Evolutionary conservation across 306 rosid species (phyloP).

Genomic region (Fragaria nilgerrensis): DNA sequence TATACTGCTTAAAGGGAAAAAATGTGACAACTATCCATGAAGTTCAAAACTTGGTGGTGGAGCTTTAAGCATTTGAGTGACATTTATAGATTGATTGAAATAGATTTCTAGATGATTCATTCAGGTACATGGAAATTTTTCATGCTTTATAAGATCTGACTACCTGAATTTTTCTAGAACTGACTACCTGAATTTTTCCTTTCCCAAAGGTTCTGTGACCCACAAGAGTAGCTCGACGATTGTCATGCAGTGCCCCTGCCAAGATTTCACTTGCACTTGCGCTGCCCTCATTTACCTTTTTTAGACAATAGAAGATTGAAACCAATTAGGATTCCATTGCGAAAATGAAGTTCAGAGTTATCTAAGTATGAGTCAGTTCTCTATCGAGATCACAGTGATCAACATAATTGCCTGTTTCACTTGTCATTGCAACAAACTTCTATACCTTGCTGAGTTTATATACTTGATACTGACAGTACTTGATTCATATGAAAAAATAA

Average conservation of each 20-base stretch:
- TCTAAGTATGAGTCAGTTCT: not conserved
- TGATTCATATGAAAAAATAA: not conserved
- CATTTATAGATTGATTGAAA: not conserved
- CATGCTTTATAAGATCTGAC: not conserved
- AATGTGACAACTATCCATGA: not conserved
- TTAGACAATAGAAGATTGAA: not conserved
- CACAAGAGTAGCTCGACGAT: slow-evolving; percentile 83
- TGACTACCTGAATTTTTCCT: slow-evolving; percentile 90
- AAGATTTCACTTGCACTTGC: slow-evolving; percentile 98
- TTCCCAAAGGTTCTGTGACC: slow-evolving; percentile 94
- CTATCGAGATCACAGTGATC: not conserved
- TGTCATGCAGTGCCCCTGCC: slow-evolving; percentile 96
- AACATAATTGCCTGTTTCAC: not conserved
- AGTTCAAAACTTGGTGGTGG: not conserved
- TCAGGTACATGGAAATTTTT: not conserved
- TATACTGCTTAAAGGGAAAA: not conserved
- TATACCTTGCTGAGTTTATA: not conserved
- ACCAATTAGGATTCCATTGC: not conserved
- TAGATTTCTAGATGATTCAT: not conserved
- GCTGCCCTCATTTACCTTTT: slow-evolving; percentile 95
- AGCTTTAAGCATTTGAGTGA: not conserved
- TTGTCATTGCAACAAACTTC: not conserved
- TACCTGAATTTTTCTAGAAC: slow-evolving; percentile 78
- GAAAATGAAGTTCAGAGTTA: not conserved
- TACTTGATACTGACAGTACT: not conserved